Evolutionary conservation across 2,329 filamentous ascomycete species (phyloP), one percentile per base, ranked within the genome.

Genomic region (Colletotrichum viniferum): DNA sequence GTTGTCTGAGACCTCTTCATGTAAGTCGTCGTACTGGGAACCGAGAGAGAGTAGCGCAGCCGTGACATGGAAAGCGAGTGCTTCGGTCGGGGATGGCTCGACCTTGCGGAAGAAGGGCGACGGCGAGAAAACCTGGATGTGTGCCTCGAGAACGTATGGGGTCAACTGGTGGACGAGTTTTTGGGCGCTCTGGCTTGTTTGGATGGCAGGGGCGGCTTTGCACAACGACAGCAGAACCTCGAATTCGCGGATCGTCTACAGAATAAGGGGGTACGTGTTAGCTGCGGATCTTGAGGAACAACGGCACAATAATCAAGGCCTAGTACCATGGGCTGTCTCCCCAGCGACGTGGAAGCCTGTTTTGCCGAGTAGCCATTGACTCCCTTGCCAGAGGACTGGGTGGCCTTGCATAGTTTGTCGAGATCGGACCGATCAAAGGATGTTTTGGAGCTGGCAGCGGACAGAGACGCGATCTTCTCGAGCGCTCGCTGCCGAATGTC

Each of bases 161-260:
- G 93, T 90, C 55, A 99, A 87, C 79, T 98, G 96, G 38, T 90
- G 88, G n/a, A 93, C 91, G 52, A 99, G 91, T 80, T 92, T 94
- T 80, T 94, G 92, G 32, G 96, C 96, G 81, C 94, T 94, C 76
- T 95, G 91, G 56, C 87, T 84, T 61, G 92, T 92, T 68, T 92
- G 89, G 30, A 98, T 89, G 28, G 92, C 90, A 5, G 95, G 94
- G 5, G 96, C 95, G 69, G 96, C 95, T 85, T 96, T 96, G 88
- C 96, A 98, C 30, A 99, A 89, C 58, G 97, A 95, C 30, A 98
- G 87, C 30, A 99, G 90, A 69, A 98, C 94, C 84, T 99, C 96
- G 79, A 98, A 93, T 87, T 99, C 97, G 80, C 95, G 93, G 69
- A 96, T 92, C 69, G 93, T 95, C 95, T 97, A 82, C 26, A 68